Evolutionary conservation across 805 yeast genomes (phyloP).

Genomic region (Yamadazyma scolyti): DNA sequence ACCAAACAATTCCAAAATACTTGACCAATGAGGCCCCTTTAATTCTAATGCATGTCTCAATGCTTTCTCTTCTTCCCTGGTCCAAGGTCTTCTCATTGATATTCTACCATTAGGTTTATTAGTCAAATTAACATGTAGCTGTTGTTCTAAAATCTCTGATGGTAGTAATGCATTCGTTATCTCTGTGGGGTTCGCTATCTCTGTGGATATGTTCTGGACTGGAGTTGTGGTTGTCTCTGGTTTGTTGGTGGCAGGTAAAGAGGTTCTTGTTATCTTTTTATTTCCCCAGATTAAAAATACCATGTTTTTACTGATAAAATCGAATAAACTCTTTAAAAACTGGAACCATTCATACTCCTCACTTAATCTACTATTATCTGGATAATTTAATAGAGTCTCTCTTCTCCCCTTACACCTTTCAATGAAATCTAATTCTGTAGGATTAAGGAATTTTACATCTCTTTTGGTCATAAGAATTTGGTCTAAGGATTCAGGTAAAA

Average conservation of each 20-base stretch:
- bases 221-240: background rate
- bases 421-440: slow-evolving; percentile 77
- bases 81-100: slow-evolving; percentile 68
- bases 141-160: slow-evolving; percentile 42
- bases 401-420: slow-evolving; percentile 70
- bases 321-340: slow-evolving; percentile 74
- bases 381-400: slow-evolving; percentile 49
- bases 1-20: slow-evolving; percentile 85
- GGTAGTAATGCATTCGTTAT: slow-evolving; percentile 34
- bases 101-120: slow-evolving; percentile 24
- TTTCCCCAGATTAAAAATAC: slow-evolving; percentile 72
- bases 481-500: slow-evolving; percentile 67
- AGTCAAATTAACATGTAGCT: slow-evolving; percentile 35
- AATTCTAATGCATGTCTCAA: slow-evolving; percentile 73
- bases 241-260: slow-evolving; percentile 1
- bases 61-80: slow-evolving; percentile 83
- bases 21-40: slow-evolving; percentile 93
- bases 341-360: slow-evolving; percentile 83
- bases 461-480: slow-evolving; percentile 37
- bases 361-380: slow-evolving; percentile 50
- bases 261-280: slow-evolving; percentile 23
- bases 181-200: slow-evolving; percentile 8
- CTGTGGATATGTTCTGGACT: background rate
- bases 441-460: slow-evolving; percentile 46
- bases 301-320: slow-evolving; percentile 71